Percentiles rank a stretch among this genome's conserved stretches.
Conservation (phyloP, 106 monocot genomes). For the Allium cepa region DNA sequence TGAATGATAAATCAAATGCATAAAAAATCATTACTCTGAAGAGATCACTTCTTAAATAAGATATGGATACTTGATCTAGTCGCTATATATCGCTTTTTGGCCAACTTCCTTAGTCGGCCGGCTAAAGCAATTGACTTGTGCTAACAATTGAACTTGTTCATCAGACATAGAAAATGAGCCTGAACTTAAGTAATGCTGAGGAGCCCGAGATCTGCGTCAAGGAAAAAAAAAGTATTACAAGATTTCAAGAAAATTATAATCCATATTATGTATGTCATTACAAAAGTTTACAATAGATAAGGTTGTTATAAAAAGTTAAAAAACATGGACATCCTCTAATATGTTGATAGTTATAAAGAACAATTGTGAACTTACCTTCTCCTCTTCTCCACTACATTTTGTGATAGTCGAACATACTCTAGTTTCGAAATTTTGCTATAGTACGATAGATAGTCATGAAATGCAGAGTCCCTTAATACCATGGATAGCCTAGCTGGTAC, state of each 20-base stretch:
- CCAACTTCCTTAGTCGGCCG: no score
- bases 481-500: slow-evolving; percentile 52
- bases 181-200: slow-evolving; percentile 50
- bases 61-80: no score
- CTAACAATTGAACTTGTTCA: slow-evolving; percentile 39
- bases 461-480: slow-evolving; percentile 56
- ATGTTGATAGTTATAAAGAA: not conserved
- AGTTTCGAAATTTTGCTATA: slow-evolving; percentile 58
- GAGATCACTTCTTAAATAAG: no score
- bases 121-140: slow-evolving; percentile 34
- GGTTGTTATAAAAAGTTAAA: not conserved
- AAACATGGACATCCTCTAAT: no score
- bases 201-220: slow-evolving; percentile 29
- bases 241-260: not conserved
- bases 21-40: no score
- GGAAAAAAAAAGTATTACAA: not conserved
- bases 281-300: not conserved
- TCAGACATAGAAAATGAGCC: slow-evolving; percentile 31
- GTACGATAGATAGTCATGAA: slow-evolving; percentile 74
- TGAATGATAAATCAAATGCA: no score
- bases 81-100: no score
- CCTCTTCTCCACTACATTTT: slow-evolving; percentile 11
- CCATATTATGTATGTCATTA: not conserved
- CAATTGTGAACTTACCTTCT: slow-evolving; percentile 29
- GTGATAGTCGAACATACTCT: slow-evolving; percentile 47